Percentiles rank a stretch among this genome's conserved stretches.
These are phyloP conservation scores for Cucurbita moschata DNA, from an alignment of 306 rosid genomes.

Conservation along the genomic window DNA sequence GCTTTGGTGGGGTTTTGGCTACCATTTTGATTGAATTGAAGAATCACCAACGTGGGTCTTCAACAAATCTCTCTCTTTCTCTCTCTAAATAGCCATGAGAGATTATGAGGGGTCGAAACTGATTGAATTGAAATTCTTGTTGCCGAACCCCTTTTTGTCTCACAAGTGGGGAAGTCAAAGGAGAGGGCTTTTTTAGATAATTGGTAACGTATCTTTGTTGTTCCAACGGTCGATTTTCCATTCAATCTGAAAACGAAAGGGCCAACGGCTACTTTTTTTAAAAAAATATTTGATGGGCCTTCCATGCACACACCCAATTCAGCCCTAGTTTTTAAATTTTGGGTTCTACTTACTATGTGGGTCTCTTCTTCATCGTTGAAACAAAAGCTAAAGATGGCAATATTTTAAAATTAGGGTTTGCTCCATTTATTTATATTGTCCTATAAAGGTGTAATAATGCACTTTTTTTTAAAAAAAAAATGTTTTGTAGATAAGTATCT, in stretches of 20 bases:
- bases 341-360: neutral
- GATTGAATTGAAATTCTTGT: constrained; percentile 13
- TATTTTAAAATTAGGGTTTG: neutral
- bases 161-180: constrained; percentile 34
- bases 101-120: constrained; percentile 16
- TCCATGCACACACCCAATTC: neutral
- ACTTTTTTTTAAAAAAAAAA: neutral
- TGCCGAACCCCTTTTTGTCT: constrained; percentile 18
- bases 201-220: constrained; percentile 28
- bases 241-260: constrained; percentile 12
- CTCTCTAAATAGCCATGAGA: constrained; percentile 17
- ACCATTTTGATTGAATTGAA: constrained; percentile 44
- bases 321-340: neutral
- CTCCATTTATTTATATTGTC: neutral
- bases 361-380: neutral
- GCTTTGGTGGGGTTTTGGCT: constrained; percentile 84
- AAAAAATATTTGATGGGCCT: constrained; percentile 5
- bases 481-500: no score
- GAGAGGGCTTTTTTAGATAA: constrained; percentile 6
- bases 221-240: constrained; percentile 65
- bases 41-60: constrained; percentile 31
- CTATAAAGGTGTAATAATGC: neutral
- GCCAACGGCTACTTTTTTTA: constrained; percentile 52
- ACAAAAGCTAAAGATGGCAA: neutral
- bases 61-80: constrained; percentile 5